Evolutionary conservation across 1,284 basidiomycete genomes (phyloP).

Genomic region (Ganoderma sp.): DNA sequence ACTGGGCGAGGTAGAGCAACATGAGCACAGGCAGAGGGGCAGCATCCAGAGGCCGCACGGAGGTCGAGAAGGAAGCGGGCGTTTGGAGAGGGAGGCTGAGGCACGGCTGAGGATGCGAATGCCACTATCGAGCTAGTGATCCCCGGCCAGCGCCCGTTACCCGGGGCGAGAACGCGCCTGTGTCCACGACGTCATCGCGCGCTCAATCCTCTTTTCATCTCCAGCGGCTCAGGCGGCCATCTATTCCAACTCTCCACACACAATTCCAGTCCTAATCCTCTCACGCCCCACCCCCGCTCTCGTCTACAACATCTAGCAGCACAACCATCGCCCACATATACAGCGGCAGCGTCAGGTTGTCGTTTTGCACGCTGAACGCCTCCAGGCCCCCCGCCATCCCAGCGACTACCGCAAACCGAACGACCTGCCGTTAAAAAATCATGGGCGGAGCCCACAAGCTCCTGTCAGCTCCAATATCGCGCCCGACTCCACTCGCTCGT

Average conservation of each 20-base stretch:
- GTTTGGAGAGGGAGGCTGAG: constrained; percentile 5
- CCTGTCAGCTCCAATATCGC: constrained; percentile 21
- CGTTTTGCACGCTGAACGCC: constrained; percentile 91
- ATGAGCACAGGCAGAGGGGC: constrained; percentile 1
- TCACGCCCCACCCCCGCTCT: constrained; percentile 7
- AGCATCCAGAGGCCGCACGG: background rate
- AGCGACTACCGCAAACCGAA: constrained; percentile 63
- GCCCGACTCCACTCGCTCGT: constrained; percentile 13
- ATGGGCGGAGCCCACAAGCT: constrained; percentile 5
- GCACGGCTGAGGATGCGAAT: background rate
- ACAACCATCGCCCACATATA: constrained; percentile 86
- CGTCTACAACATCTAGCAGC: constrained; percentile 50
- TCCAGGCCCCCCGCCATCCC: constrained; percentile 77
- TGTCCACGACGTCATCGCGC: constrained; percentile 27
- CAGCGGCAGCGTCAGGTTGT: constrained; percentile 90
- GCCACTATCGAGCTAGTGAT: background rate
- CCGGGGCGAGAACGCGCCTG: constrained; percentile 15
- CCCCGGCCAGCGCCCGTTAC: constrained; percentile 11
- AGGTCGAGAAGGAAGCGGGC: background rate
- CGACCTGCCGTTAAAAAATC: constrained; percentile 45
- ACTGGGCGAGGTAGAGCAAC: background rate
- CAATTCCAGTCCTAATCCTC: background rate
- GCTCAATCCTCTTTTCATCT: background rate
- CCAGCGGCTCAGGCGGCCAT: constrained; percentile 2
- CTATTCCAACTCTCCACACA: background rate